phyloP scores from a whole-genome alignment of 257 asterid species.

The Solanum piurae region DNA sequence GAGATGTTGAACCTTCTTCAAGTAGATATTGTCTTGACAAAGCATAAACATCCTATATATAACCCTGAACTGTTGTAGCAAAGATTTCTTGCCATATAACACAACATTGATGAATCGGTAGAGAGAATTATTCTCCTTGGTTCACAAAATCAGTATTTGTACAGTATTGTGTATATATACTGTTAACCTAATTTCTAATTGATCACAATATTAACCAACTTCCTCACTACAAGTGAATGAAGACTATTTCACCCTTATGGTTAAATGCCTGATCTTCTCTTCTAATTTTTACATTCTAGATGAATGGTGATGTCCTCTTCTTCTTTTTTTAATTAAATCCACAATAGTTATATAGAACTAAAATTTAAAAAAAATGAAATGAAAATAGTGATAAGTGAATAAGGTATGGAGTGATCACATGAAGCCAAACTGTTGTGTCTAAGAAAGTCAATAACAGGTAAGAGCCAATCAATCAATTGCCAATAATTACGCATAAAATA shows the following conservation, averaged over 20 bases:
- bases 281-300: background rate
- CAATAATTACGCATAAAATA: constrained; percentile 20
- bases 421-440: constrained; percentile 8
- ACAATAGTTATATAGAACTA: background rate
- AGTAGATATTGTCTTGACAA: background rate
- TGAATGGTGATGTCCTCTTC: background rate
- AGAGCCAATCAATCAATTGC: constrained; percentile 7
- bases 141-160: too few species aligned
- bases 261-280: background rate
- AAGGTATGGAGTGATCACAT: background rate
- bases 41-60: background rate
- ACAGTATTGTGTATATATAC: too few species aligned
- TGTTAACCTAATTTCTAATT: too few species aligned
- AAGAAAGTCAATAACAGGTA: constrained; percentile 6
- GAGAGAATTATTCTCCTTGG: too few species aligned
- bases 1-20: too few species aligned
- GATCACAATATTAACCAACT: too few species aligned
- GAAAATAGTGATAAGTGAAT: background rate
- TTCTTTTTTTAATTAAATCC: background rate
- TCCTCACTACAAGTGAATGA: too few species aligned
- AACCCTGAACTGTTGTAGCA: background rate
- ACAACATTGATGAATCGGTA: too few species aligned
- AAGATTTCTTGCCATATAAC: background rate
- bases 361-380: background rate
- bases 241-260: background rate